phyloP scores from a whole-genome alignment of 192 early-diverging fungal species.

The Entophlyctis helioformis region DNA sequence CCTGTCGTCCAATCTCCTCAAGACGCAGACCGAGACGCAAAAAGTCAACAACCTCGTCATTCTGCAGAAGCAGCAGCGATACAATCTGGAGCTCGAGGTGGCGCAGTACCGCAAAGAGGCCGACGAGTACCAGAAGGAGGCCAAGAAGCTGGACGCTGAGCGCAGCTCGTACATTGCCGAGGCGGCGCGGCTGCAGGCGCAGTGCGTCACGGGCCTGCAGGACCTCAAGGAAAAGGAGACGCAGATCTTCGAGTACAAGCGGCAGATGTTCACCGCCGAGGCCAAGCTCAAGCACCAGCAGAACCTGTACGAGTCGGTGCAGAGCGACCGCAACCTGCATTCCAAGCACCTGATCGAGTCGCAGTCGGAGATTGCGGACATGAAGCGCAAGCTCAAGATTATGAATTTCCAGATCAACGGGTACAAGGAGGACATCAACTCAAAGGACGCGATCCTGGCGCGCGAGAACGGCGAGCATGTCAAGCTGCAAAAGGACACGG shows the following conservation, averaged over 20 bases:
- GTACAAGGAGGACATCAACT: slow-evolving; percentile 45
- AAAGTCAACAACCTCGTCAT: slow-evolving; percentile 16
- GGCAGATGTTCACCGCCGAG: slow-evolving; percentile 42
- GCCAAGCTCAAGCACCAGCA: slow-evolving; percentile 56
- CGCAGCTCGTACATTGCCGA: slow-evolving; percentile 29
- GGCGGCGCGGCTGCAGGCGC: slow-evolving; percentile 17
- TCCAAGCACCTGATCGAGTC: slow-evolving; percentile 49
- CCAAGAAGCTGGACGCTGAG: slow-evolving; percentile 23
- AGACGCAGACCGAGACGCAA: slow-evolving; percentile 23
- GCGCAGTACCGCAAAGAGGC: slow-evolving; percentile 17
- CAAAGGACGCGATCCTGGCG: slow-evolving; percentile 36
- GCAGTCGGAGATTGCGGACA: slow-evolving; percentile 46
- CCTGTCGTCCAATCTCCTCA: slow-evolving; percentile 23
- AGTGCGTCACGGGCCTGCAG: slow-evolving; percentile 27
- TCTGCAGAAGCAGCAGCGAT: slow-evolving; percentile 32
- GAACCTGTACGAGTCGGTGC: slow-evolving; percentile 54
- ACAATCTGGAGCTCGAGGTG: slow-evolving; percentile 45
- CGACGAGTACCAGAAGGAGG: slow-evolving; percentile 11
- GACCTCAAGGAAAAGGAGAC: slow-evolving; percentile 44
- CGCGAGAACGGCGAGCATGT: slow-evolving; percentile 32
- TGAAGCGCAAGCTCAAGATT: slow-evolving; percentile 50
- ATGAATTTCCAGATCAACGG: slow-evolving; percentile 60
- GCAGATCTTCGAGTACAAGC: slow-evolving; percentile 45
- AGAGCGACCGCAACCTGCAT: slow-evolving; percentile 50
- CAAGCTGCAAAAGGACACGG: slow-evolving; percentile 39